These are phyloP conservation scores for Pelagomonas calceolata DNA, from an alignment of 108 stramenopile species.

Conservation along the genomic window DNA sequence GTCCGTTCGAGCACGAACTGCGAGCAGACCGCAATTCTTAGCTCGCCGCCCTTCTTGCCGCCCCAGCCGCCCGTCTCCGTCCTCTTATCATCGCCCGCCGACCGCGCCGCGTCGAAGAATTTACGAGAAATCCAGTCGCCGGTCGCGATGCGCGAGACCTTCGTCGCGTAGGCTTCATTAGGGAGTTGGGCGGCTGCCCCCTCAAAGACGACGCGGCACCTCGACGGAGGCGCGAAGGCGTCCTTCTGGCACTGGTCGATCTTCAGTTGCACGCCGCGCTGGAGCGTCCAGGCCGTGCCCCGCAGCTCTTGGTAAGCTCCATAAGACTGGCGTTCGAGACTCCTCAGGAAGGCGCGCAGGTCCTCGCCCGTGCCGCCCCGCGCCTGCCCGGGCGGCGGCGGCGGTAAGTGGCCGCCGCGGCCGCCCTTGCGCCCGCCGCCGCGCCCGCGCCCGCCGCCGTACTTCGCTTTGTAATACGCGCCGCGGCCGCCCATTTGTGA, in stretches of 20 bases:
- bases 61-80: constrained; percentile 47
- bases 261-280: constrained; percentile 28
- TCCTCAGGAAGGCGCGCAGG: constrained; percentile 45
- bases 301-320: constrained; percentile 73
- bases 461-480: constrained; percentile 56
- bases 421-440: constrained; percentile 23
- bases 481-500: constrained; percentile 24
- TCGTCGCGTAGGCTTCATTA: constrained; percentile 49
- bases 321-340: constrained; percentile 68
- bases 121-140: constrained; percentile 67
- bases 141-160: constrained; percentile 53
- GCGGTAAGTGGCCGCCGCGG: constrained; percentile 21
- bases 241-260: constrained; percentile 74
- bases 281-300: constrained; percentile 17
- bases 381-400: constrained; percentile 14
- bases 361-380: constrained; percentile 55
- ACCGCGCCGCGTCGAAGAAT: constrained; percentile 45
- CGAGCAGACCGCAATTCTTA: constrained; percentile 65
- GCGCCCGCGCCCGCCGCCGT: constrained; percentile 36
- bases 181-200: constrained; percentile 57
- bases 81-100: constrained; percentile 61
- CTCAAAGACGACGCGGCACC: constrained; percentile 61
- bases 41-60: constrained; percentile 79
- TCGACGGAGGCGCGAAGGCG: constrained; percentile 84
- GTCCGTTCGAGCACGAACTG: constrained; percentile 82